Evolutionary conservation across 169 alveolate species (phyloP), one percentile per base, ranked within the genome.

Genomic region (Plasmodium yoelii): DNA sequence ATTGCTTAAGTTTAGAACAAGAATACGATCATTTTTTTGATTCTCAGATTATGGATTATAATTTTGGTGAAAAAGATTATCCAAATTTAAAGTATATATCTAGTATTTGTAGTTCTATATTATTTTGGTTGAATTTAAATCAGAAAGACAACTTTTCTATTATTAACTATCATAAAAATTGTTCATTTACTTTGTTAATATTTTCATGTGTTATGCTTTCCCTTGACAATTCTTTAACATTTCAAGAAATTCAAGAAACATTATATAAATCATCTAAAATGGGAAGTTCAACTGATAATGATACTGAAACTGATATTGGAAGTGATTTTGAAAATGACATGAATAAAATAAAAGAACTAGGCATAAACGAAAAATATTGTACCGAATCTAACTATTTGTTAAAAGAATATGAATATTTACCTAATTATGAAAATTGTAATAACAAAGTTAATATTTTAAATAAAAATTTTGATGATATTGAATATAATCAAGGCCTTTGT

Each of bases 101-200:
- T 44, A 71, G 92, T 49, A 75, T 92, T 0, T 72, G 91, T 47
- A 88, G 93, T 49, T 88, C 93, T 26, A 84, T 88, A 4, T 88
- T 92, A 13, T 94, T 94, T 71, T 94, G 96, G 96, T 55, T 94
- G 8, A 90, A 94, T 65, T 92, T 94, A 61, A 87, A 93, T 77
- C 86, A 89, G 65, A 60, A 77, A 51, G 95, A 91, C 67, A 92
- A 92, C 59, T 71, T 92, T 55, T 93, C 90, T 7, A 65, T 94
- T 46, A 73, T 94, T 63, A 94, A 94, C 92, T 94, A 94, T 69
- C 91, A 86, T 86, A 86, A 70, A 86, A 60, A 24, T 49, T 69
- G 91, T 42, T 86, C 91, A 15, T 86, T 86, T 56, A 70, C 71
- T 86, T 63, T 86, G 51, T 61, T 86, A 39, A 86, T 86, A 60